Percentiles rank a stretch among this genome's conserved stretches.
These are phyloP conservation scores for Excoecaria agallocha DNA, from an alignment of 345 rosid genomes.

Conservation along the genomic window DNA sequence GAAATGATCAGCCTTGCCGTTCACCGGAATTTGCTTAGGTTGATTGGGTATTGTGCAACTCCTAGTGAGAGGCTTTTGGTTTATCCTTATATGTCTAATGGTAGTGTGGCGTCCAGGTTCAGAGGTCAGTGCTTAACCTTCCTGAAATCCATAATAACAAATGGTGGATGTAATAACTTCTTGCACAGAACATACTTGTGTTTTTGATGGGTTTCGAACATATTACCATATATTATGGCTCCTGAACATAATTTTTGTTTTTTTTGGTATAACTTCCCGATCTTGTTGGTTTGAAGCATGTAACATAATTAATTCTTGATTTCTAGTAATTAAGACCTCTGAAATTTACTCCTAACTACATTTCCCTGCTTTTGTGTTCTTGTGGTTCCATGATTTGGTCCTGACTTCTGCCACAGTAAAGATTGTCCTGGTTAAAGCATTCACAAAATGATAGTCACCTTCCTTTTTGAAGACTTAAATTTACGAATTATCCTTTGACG, in stretches of 20 bases:
- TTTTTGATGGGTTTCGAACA: constrained; percentile 3
- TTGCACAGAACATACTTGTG: background rate
- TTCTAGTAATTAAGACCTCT: background rate
- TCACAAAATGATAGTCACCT: background rate
- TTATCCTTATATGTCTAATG: constrained; percentile 91
- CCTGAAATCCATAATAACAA: background rate
- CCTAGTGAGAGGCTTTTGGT: constrained; percentile 78
- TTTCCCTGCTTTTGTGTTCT: background rate
- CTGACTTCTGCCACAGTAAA: background rate
- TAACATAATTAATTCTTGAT: background rate
- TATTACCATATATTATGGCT: background rate
- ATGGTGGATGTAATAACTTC: constrained; percentile 6
- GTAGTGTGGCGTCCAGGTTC: constrained; percentile 93
- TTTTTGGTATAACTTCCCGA: too few species aligned
- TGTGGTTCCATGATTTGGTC: background rate
- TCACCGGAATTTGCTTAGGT: constrained; percentile 73
- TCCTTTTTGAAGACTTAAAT: background rate
- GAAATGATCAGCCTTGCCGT: constrained; percentile 98
- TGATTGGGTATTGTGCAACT: constrained; percentile 80
- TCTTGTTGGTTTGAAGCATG: background rate
- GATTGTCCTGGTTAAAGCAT: background rate
- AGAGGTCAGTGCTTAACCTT: constrained; percentile 53
- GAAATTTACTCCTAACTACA: background rate
- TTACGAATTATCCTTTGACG: background rate
- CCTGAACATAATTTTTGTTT: too few species aligned